Evolutionary conservation across 345 rosid genomes (phyloP), one percentile per base, ranked within the genome.

Genomic region (Xanthoceras sorbifolium): DNA sequence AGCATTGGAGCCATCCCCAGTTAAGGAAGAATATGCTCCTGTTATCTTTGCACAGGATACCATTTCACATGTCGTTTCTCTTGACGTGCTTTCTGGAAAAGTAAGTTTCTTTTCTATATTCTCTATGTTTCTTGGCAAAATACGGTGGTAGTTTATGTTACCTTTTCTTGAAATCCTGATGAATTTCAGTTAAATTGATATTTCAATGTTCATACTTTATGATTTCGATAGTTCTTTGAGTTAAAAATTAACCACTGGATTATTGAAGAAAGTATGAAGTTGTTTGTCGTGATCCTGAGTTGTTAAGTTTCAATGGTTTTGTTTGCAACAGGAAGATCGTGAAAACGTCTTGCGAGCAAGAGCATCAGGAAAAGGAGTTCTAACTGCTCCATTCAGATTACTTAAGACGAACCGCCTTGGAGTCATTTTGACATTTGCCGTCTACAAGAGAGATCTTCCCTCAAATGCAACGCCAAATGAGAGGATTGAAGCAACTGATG

Each of bases 1-100:
- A 76, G 79, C 82, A 7, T 76, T 80, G 83, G 97, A 92, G 85
- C 94, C 96, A 54, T 88, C 98, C 54, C 96, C 97, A 38, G 76
- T 88, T 79, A 93, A 89, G 83, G 89, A 91, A 78, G 99, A 95
- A 90, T 95, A 95, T 83, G 98, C 98, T 42, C 99, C 99, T 5
- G 99, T 96, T 62, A 96, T 96, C 84, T 96, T 96, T 83, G 99
- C 99, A 42, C 99, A 96, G 81, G 99, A 96, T 81, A 96, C 96
- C 66, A 78, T 96, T 82, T 82, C 97, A 3, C 98, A 96, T 75
- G 89, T 96, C 40, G 85, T 96, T 84, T 93, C 99, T 83, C 84
- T 96, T 40, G 98, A 96, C 80, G 65, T 96, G 98, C 86, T 96
- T 70, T 95, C 99, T 17, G 99, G 99, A 83, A 93, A 87, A 83